Conservation (phyloP, 73 alveolate genomes). For the Paraurostyla sp. region DNA sequence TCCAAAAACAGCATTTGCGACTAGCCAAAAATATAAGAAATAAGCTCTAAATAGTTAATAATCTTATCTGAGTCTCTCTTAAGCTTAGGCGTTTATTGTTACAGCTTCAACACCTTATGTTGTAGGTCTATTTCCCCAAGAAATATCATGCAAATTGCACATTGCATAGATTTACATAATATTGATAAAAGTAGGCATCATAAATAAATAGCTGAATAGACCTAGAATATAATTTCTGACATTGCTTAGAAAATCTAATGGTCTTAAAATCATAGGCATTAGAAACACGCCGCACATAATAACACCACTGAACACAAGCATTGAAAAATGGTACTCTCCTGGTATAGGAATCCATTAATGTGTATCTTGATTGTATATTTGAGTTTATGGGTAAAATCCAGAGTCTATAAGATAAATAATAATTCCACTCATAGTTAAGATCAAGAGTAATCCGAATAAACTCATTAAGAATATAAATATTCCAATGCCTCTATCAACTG, state of each 20-base stretch:
- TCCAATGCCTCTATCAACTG: constrained; percentile 39
- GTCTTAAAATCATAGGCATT: constrained; percentile 66
- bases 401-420: neutral
- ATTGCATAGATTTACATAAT: constrained; percentile 76
- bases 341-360: neutral
- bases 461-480: neutral
- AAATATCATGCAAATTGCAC: constrained; percentile 78
- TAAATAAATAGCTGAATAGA: constrained; percentile 27
- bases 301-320: constrained; percentile 30
- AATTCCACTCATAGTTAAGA: constrained; percentile 44
- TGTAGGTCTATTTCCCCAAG: constrained; percentile 88
- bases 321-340: neutral
- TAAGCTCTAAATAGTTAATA: constrained; percentile 66
- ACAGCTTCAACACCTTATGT: constrained; percentile 46
- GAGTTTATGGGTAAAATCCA: constrained; percentile 1
- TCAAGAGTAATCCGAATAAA: constrained; percentile 19
- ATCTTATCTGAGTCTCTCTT: constrained; percentile 40
- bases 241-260: constrained; percentile 54
- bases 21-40: constrained; percentile 61
- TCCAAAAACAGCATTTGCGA: constrained; percentile 44
- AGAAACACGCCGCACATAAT: constrained; percentile 36
- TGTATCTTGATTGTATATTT: neutral
- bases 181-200: constrained; percentile 77
- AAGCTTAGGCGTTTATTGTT: neutral
- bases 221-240: constrained; percentile 57